A percentile compares a stretch with the other conserved stretches of the same genome.
Evolutionary conservation across 2,329 filamentous ascomycete species (phyloP).

Genomic region (Mycocentrospora acerina): DNA sequence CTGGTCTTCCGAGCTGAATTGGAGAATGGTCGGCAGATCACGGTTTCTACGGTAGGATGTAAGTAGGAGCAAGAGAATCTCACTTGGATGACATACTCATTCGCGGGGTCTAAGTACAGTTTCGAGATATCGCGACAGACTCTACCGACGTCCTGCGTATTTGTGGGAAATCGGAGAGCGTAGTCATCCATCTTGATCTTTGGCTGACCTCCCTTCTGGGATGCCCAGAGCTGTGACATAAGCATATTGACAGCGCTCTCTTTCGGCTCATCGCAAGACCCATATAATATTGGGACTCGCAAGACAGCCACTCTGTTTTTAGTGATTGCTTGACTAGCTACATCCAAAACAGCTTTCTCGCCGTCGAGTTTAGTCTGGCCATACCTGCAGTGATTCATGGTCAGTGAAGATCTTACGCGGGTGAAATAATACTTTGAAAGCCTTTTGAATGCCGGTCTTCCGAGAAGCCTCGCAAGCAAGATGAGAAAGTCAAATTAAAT

Average conservation of each 20-base stretch:
- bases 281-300: slow-evolving; percentile 82
- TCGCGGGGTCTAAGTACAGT: slow-evolving; percentile 56
- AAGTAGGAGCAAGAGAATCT: background rate
- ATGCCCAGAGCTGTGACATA: slow-evolving; percentile 74
- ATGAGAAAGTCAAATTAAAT: no score
- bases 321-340: slow-evolving; percentile 40
- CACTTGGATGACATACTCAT: slow-evolving; percentile 22
- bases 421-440: no score
- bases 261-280: slow-evolving; percentile 62
- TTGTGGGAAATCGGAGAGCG: slow-evolving; percentile 81
- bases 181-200: slow-evolving; percentile 80
- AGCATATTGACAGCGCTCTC: slow-evolving; percentile 85
- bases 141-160: slow-evolving; percentile 81
- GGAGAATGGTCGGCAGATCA: slow-evolving; percentile 68
- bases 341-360: slow-evolving; percentile 68
- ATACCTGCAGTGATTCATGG: slow-evolving; percentile 48
- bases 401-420: no score
- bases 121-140: slow-evolving; percentile 73
- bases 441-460: no score
- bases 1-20: slow-evolving; percentile 83
- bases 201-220: slow-evolving; percentile 58
- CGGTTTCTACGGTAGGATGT: slow-evolving; percentile 25
- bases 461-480: no score
- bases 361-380: slow-evolving; percentile 73
- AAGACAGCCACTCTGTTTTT: slow-evolving; percentile 59